Evolutionary conservation across 2,329 filamentous ascomycete genomes (phyloP).

Genomic region (Pseudocercospora crystallina): DNA sequence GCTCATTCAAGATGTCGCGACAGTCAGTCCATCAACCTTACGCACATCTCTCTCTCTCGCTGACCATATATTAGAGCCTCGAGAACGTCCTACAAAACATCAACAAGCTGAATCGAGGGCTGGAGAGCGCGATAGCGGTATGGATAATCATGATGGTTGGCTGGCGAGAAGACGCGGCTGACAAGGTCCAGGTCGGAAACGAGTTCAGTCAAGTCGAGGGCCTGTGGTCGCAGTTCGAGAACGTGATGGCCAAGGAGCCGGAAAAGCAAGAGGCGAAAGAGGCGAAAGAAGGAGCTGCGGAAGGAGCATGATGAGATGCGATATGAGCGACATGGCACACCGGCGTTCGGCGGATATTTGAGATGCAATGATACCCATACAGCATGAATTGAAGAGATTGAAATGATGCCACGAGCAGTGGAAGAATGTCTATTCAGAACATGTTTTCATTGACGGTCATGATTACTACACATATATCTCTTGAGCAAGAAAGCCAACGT

Average conservation of each 20-base stretch:
- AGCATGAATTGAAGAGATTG: no score
- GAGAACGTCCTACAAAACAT: constrained; percentile 94
- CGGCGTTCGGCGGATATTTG: no score
- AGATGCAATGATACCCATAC: no score
- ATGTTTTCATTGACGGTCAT: constrained; percentile 6
- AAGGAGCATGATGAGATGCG: not conserved
- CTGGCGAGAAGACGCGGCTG: constrained; percentile 42
- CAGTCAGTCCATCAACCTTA: constrained; percentile 47
- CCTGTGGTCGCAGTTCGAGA: constrained; percentile 95
- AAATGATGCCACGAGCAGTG: no score
- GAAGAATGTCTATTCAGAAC: no score
- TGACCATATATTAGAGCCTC: constrained; percentile 53
- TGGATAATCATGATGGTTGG: constrained; percentile 29
- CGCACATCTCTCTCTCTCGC: not conserved
- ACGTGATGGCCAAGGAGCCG: constrained; percentile 79
- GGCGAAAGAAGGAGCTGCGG: constrained; percentile 27
- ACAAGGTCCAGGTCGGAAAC: constrained; percentile 64
- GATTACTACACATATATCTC: constrained; percentile 7
- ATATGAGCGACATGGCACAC: no score
- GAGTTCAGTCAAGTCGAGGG: constrained; percentile 97
- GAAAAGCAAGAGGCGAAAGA: constrained; percentile 40
- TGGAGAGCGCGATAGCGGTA: constrained; percentile 89
- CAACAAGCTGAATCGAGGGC: constrained; percentile 87
- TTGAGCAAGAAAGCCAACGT: not conserved
- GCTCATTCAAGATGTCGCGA: constrained; percentile 70